Evolutionary conservation across 2,329 filamentous ascomycete genomes (phyloP).

Genomic region (Claviceps sp.): DNA sequence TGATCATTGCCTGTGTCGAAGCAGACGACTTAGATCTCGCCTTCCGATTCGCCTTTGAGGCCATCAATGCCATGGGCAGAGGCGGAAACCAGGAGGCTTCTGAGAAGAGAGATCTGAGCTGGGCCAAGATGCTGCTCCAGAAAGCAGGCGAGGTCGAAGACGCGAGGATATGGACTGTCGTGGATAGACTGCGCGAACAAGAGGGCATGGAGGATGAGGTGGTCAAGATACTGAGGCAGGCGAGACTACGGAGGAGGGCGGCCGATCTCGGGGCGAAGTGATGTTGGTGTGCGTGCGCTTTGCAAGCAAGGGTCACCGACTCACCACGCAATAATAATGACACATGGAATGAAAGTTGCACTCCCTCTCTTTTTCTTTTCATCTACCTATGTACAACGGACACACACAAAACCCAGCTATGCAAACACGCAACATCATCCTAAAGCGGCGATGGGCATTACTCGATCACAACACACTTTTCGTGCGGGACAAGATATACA

Average conservation of each 20-base stretch:
- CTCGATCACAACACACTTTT: too few relatives aligned
- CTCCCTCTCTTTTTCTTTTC: too few relatives aligned
- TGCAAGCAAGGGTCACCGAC: too few relatives aligned
- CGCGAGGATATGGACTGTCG: constrained; percentile 18
- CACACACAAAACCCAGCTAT: too few relatives aligned
- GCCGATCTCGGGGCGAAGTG: constrained; percentile 1
- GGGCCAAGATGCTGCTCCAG: constrained; percentile 17
- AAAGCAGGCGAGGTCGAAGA: constrained; percentile 17
- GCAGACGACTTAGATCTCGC: constrained; percentile 20
- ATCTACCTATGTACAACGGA: too few relatives aligned
- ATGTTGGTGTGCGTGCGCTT: background rate
- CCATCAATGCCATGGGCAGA: background rate
- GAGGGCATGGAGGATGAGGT: constrained; percentile 11
- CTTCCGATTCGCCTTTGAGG: constrained; percentile 16
- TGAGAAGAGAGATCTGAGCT: constrained; percentile 9
- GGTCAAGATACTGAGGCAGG: constrained; percentile 13
- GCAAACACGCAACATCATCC: too few relatives aligned
- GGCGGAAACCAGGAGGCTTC: background rate
- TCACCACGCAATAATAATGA: too few relatives aligned
- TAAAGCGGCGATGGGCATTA: too few relatives aligned
- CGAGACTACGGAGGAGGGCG: constrained; percentile 11
- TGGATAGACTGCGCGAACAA: constrained; percentile 15
- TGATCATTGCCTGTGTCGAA: constrained; percentile 18
- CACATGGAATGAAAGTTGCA: too few relatives aligned
- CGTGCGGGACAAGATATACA: too few relatives aligned